phyloP scores from a whole-genome alignment of 352 stramenopile genomes.

The Chrysophaeum taylorii region DNA sequence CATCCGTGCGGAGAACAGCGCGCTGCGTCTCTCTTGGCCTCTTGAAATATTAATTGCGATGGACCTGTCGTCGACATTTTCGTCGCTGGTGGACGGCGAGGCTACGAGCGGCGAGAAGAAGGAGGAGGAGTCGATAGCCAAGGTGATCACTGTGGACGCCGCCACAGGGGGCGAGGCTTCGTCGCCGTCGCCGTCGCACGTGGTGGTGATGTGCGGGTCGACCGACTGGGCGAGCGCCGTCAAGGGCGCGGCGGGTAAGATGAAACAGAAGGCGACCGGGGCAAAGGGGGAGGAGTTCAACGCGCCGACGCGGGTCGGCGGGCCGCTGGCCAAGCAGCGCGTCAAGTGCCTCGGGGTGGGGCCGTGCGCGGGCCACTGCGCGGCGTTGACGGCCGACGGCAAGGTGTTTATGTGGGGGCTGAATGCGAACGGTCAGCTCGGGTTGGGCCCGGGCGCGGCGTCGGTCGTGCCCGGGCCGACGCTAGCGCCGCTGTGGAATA shows the following conservation, averaged over 20 bases:
- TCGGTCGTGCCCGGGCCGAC: background rate
- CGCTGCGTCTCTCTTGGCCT: too few relatives aligned
- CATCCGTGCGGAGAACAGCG: too few relatives aligned
- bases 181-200: too few relatives aligned
- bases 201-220: background rate
- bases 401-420: conserved; percentile 20
- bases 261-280: background rate
- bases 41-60: too few relatives aligned
- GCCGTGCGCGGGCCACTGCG: background rate
- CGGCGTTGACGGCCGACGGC: conserved; percentile 17
- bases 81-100: too few relatives aligned
- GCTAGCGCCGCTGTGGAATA: background rate
- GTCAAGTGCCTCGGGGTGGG: background rate
- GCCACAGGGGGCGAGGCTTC: too few relatives aligned
- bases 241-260: background rate
- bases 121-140: too few relatives aligned
- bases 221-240: background rate
- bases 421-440: conserved; percentile 23
- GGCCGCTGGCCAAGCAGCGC: background rate
- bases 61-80: too few relatives aligned
- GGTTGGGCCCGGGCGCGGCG: background rate
- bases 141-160: too few relatives aligned
- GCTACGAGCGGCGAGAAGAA: too few relatives aligned
- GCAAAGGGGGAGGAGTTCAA: background rate
- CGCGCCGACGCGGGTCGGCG: background rate